Evolutionary conservation across 441 rosid genomes (phyloP), one percentile per base, ranked within the genome.

Genomic region (Pelargonium australe): DNA sequence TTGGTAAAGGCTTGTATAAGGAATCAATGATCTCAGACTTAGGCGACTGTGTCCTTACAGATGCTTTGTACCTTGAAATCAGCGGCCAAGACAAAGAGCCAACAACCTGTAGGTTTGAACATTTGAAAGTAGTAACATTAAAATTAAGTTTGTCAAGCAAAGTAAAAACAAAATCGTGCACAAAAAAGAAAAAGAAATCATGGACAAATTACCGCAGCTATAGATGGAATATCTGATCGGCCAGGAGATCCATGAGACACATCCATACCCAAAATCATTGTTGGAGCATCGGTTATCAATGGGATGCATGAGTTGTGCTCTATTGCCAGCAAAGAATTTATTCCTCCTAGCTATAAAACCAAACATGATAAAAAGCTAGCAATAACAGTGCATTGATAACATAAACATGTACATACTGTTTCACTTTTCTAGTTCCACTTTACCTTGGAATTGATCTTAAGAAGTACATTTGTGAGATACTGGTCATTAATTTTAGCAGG

Each of bases 261-360:
- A 83, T 92, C 98, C 95, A 95, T 95, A 37, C 99, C 99, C 81
- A 95, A 77, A 76, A 95, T 95, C 82, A 95, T 72, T 44, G 98
- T 92, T 63, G 97, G 99, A 65, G 82, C 76, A 68, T 83, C 80
- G 70, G 73, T 72, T 73, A 95, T 80, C 72, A 86, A 69, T 14
- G 95, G 92, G 16, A 90, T 79, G 63, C 62, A 65, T 41, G 73
- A 65, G 68, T 86, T 75, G 62, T 66, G 76, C 79, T 92, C 98
- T 23, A 88, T 71, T 71, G 78, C 90, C 83, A 95, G 75, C 80
- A 90, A 81, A 69, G 97, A 92, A 80, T 95, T 95, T 77, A 92
- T 85, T 69, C 99, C 99, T 62, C 96, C 99, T 41, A 90, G 95
- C 99, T 95, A 80, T 45, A 70, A 76, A 61, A 64, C 41, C 75